These are phyloP conservation scores for Fomitopsis pulvina DNA, from an alignment of 768 basidiomycete genomes.

Conservation along the genomic window DNA sequence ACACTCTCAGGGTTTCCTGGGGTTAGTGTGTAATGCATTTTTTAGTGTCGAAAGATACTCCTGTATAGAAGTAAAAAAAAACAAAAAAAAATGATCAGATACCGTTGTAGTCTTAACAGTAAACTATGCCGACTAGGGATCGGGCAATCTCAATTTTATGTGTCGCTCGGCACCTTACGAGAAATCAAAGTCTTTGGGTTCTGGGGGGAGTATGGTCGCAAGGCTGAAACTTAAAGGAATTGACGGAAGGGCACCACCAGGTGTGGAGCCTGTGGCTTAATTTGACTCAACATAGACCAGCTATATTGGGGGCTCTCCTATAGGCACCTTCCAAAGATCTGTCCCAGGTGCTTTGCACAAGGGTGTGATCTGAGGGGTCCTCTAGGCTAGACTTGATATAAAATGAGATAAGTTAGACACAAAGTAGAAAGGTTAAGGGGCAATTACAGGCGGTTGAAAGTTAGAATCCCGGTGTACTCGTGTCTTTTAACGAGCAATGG, in stretches of 20 bases:
- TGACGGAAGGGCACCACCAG: slow-evolving; percentile 81
- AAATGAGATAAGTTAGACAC: too few relatives aligned
- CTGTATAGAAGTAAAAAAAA: too few relatives aligned
- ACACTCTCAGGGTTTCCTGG: too few relatives aligned
- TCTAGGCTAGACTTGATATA: too few relatives aligned
- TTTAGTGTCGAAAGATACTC: too few relatives aligned
- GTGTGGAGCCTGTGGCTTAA: slow-evolving; percentile 77
- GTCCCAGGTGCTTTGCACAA: too few relatives aligned
- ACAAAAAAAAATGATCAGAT: slow-evolving; percentile 80
- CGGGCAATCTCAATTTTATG: slow-evolving; percentile 63
- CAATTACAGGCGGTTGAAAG: neutral
- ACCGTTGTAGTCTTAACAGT: slow-evolving; percentile 81
- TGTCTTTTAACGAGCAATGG: slow-evolving; percentile 20
- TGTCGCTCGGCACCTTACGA: slow-evolving; percentile 74
- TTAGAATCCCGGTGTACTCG: neutral
- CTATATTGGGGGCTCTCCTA: too few relatives aligned
- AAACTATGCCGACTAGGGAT: slow-evolving; percentile 81
- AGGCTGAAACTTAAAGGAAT: slow-evolving; percentile 80
- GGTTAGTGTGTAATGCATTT: too few relatives aligned
- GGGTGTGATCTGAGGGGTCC: too few relatives aligned
- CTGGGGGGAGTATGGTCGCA: slow-evolving; percentile 72
- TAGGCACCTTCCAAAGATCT: too few relatives aligned
- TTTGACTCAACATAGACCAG: slow-evolving; percentile 81
- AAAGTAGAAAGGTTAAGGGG: neutral
- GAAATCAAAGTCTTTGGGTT: slow-evolving; percentile 90